phyloP scores from a whole-genome alignment of 495 filamentous ascomycete species.

The Penicillium cosmopolitanum region DNA sequence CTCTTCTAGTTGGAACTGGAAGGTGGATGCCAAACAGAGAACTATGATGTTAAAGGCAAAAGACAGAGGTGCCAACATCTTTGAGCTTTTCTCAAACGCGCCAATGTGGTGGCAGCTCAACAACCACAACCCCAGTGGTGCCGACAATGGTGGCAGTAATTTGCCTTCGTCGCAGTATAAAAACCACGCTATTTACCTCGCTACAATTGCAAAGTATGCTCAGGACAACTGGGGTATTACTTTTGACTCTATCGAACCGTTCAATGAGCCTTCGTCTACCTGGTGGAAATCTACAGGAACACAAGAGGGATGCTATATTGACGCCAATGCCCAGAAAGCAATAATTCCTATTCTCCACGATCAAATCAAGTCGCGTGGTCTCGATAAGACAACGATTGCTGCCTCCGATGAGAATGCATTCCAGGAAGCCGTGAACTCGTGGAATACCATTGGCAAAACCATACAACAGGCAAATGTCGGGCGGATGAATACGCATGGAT shows the following conservation, averaged over 20 bases:
- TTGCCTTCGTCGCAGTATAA: slow-evolving; percentile 20
- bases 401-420: slow-evolving; percentile 18
- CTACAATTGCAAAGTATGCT: slow-evolving; percentile 18
- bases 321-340: slow-evolving; percentile 9
- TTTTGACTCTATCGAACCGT: slow-evolving; percentile 19
- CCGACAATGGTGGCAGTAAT: slow-evolving; percentile 14
- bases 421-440: slow-evolving; percentile 11
- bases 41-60: slow-evolving; percentile 18
- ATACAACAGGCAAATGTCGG: slow-evolving; percentile 9
- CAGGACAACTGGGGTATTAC: slow-evolving; percentile 19
- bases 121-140: slow-evolving; percentile 19
- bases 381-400: slow-evolving; percentile 13
- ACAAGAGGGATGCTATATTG: slow-evolving; percentile 20
- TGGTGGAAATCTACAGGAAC: slow-evolving; percentile 21
- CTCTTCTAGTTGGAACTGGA: slow-evolving; percentile 23
- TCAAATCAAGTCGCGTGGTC: slow-evolving; percentile 10
- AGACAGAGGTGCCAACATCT: slow-evolving; percentile 16
- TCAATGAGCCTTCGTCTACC: slow-evolving; percentile 17
- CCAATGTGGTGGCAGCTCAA: slow-evolving; percentile 20
- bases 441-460: slow-evolving; percentile 14
- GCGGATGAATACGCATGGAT: slow-evolving; percentile 20
- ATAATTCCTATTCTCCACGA: slow-evolving; percentile 13
- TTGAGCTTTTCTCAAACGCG: slow-evolving; percentile 23
- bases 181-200: slow-evolving; percentile 20
- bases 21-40: slow-evolving; percentile 20